Base-by-base conservation (phyloP, 208 protist genomes). In the Trypanosoma scelopori region DNA sequence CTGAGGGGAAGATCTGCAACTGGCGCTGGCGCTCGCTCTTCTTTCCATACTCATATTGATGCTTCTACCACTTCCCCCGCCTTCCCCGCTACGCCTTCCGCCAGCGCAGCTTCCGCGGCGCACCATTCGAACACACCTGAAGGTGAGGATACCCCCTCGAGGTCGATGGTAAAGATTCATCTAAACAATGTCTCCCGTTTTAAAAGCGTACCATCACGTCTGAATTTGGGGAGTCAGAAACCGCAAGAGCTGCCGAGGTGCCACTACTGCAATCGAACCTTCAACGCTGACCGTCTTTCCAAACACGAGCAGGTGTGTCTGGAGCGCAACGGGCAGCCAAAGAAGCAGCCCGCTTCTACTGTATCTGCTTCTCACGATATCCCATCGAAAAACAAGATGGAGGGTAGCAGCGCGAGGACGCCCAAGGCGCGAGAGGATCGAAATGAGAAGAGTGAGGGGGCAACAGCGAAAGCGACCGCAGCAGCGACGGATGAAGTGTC, bases 291-390 rank as follows among this genome's bases (percentile, higher is more conserved):
- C 11, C 84, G 91, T 3, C 57, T 97, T 5, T 72, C 52, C 27
- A 95, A 90, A 70, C 93, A 97, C 61, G 88, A 95, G 61, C 73
- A 70, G 22, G 79, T 85, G 18, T 97, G 90, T 57, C 22, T 85
- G 11, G 89, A 92, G 49, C 89, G 85, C 25, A 79, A 81, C 51
- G 88, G 82, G 50, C 61, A 74, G 23, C 30, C 16, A 23, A 48
- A 11, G 12, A 50, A 32, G 22, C 15, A 0, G 37, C n/a, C 59
- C 3, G n/a, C 27, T 43, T 52, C 55, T n/a, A n/a, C 55, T 25
- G 51, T 1, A 6, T 16, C 1, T 39, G 30, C 45, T 35, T 18
- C 11, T 23, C 13, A 7, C 6, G 18, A 35, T 42, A 9, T 3
- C 35, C 3, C 3, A 6, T 3, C 13, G 20, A 53, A 22, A 53